Conservation (phyloP, 176 grass and related monocot genomes). For the Rhynchospora breviuscula region DNA sequence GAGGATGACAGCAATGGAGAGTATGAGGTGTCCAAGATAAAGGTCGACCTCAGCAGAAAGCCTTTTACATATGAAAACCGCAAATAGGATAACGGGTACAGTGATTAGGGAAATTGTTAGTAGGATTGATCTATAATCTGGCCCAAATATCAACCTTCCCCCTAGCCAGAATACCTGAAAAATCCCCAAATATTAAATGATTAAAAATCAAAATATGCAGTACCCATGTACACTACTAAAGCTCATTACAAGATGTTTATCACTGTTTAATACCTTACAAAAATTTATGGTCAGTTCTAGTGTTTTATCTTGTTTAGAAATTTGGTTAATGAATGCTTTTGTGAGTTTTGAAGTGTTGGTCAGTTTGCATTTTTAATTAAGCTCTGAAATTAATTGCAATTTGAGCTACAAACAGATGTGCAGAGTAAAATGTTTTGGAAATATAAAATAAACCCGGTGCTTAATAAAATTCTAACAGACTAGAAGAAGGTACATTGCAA, state of each 20-base stretch:
- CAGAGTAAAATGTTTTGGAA: background rate
- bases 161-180: constrained; percentile 66
- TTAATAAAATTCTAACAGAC: background rate
- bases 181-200: background rate
- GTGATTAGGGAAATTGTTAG: constrained; percentile 71
- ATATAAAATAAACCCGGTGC: background rate
- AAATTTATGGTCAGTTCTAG: background rate
- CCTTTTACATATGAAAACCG: constrained; percentile 48
- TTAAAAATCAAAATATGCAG: background rate
- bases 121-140: constrained; percentile 71
- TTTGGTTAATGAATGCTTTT: background rate
- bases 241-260: background rate
- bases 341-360: background rate
- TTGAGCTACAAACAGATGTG: background rate
- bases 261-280: background rate
- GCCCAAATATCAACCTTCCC: constrained; percentile 82
- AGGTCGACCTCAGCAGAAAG: constrained; percentile 46
- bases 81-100: constrained; percentile 59
- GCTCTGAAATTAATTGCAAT: background rate
- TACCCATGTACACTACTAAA: background rate
- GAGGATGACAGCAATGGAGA: constrained; percentile 49
- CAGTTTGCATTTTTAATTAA: background rate
- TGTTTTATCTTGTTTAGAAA: background rate
- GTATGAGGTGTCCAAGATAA: constrained; percentile 45
- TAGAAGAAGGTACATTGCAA: background rate